Evolutionary conservation across 208 protist species (phyloP), one percentile per base, ranked within the genome.

Genomic region (Leishmania lainsoni): DNA sequence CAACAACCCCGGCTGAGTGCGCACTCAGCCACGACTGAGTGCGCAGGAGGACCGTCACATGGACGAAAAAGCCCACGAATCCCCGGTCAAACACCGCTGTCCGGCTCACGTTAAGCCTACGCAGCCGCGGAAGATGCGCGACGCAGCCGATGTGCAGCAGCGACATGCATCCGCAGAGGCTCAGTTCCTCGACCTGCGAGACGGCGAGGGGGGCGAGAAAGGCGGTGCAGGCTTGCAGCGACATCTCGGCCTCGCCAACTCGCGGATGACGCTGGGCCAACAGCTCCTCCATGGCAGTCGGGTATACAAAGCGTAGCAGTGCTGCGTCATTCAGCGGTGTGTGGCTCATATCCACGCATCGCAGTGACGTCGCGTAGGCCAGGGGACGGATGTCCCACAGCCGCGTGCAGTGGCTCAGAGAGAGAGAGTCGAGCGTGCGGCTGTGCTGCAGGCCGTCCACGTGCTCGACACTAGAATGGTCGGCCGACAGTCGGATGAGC

Each of bases 281-380:
- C 58, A 70, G 29, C 29, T 52, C 52, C 8, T 42, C 48, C 32
- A 75, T 54, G 26, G 83, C 66, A 52, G 10, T 20, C 35, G 85
- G 75, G 56, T 79, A 83, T 26, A 84, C 80, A 29, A 83, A 83
- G 54, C 85, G 81, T 51, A 85, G 66, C 81, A 84, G 75, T 54
- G 59, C 76, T 3, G 70, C 77, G 39, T 84, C 80, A 49, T 52
- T 82, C 68, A 86, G 76, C 10, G 63, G 76, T 29, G 76, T 79
- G 76, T 54, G 49, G 63, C 76, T 83, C 26, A 84, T 63, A 56
- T 80, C 75, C 48, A 86, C 20, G 26, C 32, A 54, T 20, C 75
- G 75, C 76, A 89, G 76, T 59, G 75, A 4, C 26, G 61, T 10
- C 8, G 59, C 17, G 65, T 51, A 42, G 42, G 80, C 84, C 20